Evolutionary conservation across 176 grass and related monocot genomes (phyloP).

Genomic region (Avena sativa): DNA sequence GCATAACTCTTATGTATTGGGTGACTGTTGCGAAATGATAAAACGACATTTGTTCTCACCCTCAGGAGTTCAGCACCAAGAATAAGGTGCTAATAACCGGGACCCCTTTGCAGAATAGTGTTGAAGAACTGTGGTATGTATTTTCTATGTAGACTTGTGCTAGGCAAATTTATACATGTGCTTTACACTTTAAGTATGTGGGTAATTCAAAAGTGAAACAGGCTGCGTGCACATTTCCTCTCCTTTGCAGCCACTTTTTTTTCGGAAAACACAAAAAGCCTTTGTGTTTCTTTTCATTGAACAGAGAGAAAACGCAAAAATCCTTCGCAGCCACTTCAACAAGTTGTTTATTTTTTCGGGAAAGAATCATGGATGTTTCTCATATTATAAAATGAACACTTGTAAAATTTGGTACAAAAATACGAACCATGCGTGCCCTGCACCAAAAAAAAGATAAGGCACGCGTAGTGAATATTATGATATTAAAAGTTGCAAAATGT

Average conservation of each 20-base stretch:
- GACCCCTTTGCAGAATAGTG: slow-evolving; percentile 98
- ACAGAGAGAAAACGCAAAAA: too few relatives aligned
- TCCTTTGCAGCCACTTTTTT: neutral
- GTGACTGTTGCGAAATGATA: slow-evolving; percentile 21
- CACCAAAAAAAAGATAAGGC: neutral
- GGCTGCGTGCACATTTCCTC: neutral
- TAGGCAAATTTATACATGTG: neutral
- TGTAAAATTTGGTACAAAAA: neutral
- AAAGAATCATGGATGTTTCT: neutral
- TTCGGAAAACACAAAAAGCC: too few relatives aligned
- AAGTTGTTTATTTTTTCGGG: neutral
- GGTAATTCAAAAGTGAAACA: neutral
- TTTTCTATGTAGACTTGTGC: slow-evolving; percentile 32
- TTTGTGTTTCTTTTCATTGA: too few relatives aligned
- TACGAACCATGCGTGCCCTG: neutral
- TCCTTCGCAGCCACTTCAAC: neutral
- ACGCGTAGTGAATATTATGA: neutral
- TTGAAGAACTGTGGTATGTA: slow-evolving; percentile 93
- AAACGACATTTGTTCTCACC: neutral
- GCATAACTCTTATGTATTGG: neutral
- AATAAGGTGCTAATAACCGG: slow-evolving; percentile 99
- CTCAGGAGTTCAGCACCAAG: slow-evolving; percentile 96
- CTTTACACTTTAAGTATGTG: neutral
- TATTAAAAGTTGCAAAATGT: neutral
- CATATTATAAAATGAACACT: neutral